Conservation (phyloP, 345 rosid genomes). For the Heritiera littoralis region DNA sequence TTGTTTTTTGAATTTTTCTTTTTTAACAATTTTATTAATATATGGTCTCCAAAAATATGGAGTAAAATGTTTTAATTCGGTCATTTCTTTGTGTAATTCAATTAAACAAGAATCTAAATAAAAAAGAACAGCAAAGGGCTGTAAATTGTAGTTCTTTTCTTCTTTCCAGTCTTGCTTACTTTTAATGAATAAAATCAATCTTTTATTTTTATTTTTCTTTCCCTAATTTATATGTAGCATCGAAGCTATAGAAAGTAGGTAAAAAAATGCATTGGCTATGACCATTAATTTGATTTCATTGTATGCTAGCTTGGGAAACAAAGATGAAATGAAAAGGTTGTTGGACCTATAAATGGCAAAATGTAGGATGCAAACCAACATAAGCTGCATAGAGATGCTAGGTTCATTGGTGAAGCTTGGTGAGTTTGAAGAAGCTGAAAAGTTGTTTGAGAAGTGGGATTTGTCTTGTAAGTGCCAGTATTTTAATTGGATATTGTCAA, state of each 20-base stretch:
- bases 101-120: too few relatives aligned
- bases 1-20: too few relatives aligned
- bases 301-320: constrained; percentile 47
- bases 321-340: constrained; percentile 43
- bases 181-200: too few relatives aligned
- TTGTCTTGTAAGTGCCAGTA: constrained; percentile 34
- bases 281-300: constrained; percentile 38
- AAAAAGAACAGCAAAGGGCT: too few relatives aligned
- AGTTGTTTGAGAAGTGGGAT: constrained; percentile 44
- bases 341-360: constrained; percentile 39
- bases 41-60: too few relatives aligned
- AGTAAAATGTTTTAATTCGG: too few relatives aligned
- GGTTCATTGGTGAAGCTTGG: constrained; percentile 41
- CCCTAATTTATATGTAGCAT: too few relatives aligned
- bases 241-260: constrained; percentile 13
- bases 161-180: too few relatives aligned
- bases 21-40: too few relatives aligned
- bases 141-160: too few relatives aligned
- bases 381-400: constrained; percentile 41
- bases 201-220: too few relatives aligned
- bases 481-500: constrained; percentile 39
- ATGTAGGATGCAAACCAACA: constrained; percentile 38
- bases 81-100: too few relatives aligned
- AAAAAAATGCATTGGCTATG: constrained; percentile 36
- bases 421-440: constrained; percentile 42